phyloP scores from a whole-genome alignment of 75 land plant genomes.

The Chamaecyparis obtusa region DNA sequence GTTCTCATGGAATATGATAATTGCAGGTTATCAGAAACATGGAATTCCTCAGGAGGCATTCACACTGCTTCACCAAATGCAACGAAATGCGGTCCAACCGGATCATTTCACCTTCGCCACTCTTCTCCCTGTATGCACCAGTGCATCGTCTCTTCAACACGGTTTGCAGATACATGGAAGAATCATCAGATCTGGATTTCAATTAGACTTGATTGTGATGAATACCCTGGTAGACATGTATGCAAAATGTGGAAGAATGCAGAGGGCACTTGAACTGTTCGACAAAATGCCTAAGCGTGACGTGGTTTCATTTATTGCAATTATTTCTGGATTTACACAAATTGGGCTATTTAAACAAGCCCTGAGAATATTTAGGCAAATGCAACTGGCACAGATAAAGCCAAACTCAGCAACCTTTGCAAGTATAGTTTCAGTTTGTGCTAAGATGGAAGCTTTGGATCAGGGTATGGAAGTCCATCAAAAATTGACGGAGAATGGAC shows the following conservation, averaged over 20 bases:
- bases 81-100: not conserved
- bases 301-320: constrained; percentile 25
- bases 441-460: constrained; percentile 22
- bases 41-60: constrained; percentile 9
- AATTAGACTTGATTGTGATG: not conserved
- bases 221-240: constrained; percentile 22
- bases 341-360: constrained; percentile 19
- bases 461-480: constrained; percentile 24
- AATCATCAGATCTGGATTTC: constrained; percentile 4
- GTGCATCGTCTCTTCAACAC: not conserved
- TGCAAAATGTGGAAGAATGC: constrained; percentile 15
- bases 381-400: constrained; percentile 15
- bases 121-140: constrained; percentile 22
- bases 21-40: constrained; percentile 5
- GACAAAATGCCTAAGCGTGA: constrained; percentile 16
- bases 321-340: constrained; percentile 29
- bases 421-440: constrained; percentile 24
- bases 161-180: constrained; percentile 18
- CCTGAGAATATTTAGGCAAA: constrained; percentile 14
- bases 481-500: constrained; percentile 7
- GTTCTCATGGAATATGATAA: constrained; percentile 21
- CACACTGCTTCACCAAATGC: constrained; percentile 12
- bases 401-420: constrained; percentile 24
- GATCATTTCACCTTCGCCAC: constrained; percentile 14
- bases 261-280: constrained; percentile 10